Evolutionary conservation across 2,329 filamentous ascomycete species (phyloP), one percentile per base, ranked within the genome.

Genomic region (Neofusicoccum kwambonambiense): DNA sequence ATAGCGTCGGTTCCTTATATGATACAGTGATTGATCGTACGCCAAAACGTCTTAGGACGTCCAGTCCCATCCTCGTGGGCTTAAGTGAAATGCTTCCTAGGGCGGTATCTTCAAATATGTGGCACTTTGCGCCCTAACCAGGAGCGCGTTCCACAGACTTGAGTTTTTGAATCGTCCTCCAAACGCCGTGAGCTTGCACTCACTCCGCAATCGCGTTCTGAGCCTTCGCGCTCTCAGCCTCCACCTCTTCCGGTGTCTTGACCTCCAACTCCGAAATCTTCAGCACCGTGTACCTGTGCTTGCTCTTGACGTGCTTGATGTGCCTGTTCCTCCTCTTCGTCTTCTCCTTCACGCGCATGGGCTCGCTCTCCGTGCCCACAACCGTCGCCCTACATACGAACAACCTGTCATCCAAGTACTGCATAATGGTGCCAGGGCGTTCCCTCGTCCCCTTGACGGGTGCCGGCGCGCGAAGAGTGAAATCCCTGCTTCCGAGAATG

Each of bases 381-480:
- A 99, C 93, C 39, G 89, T 87, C 15, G 93, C 92, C 65, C 93
- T 86, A 78, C 93, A 97, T 75, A 91, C 90, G 72, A 93, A 98
- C 65, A 97, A 78, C 62, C 87, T 80, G 77, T 94, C 90, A 76
- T 97, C 93, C 67, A 98, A 80, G 74, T 90, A 94, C 41, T 79
- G 78, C 42, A 78, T 75, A 52, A 80, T 77, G 41, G 51, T 41
- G 68, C 76, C 73, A 12, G 66, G 67, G 42, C 69, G 69, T 58
- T 77, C 76, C 15, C 69, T 67, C 31, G 68, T 74, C 12, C 72
- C 74, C 66, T 71, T 76, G 62, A 71, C 57, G 5, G 71, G 34
- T 64, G 73, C 75, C 0, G 75, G 70, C 1, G 82, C 80, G 77
- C 93, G 91, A 68, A 98, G 83, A 4, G 94, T 97, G 79, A 91